Conservation (phyloP, 495 filamentous ascomycete genomes). For the Podospora appendiculata region DNA sequence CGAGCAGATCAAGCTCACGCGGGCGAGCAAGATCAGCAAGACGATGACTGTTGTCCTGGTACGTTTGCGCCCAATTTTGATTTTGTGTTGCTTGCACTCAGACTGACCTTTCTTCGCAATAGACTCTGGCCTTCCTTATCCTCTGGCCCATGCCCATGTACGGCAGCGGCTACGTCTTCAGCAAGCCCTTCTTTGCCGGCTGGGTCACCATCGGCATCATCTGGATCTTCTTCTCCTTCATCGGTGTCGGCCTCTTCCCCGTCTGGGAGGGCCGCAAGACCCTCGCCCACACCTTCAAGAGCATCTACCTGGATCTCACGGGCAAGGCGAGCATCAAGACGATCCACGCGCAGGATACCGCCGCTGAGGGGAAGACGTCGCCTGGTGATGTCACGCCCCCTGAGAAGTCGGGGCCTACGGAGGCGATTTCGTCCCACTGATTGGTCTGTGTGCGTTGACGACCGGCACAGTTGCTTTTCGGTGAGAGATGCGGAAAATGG, state of each 20-base stretch:
- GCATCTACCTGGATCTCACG: slow-evolving; percentile 60
- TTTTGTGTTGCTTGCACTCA: not conserved
- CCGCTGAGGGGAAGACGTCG: slow-evolving; percentile 4
- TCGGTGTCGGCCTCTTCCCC: slow-evolving; percentile 75
- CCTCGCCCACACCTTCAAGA: slow-evolving; percentile 54
- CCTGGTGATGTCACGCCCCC: slow-evolving; percentile 23
- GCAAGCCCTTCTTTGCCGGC: slow-evolving; percentile 84
- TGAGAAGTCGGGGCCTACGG: slow-evolving; percentile 19
- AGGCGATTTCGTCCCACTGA: slow-evolving; percentile 1
- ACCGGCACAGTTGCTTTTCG: too few relatives aligned
- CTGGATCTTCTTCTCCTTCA: slow-evolving; percentile 72
- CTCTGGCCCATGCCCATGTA: slow-evolving; percentile 97
- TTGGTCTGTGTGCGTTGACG: too few relatives aligned
- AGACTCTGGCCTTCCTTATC: slow-evolving; percentile 67
- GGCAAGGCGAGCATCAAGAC: slow-evolving; percentile 46
- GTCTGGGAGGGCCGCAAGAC: slow-evolving; percentile 72
- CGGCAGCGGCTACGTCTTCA: slow-evolving; percentile 78
- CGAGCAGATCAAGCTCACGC: slow-evolving; percentile 61
- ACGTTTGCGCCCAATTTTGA: not conserved
- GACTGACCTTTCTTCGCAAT: not conserved
- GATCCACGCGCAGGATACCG: slow-evolving; percentile 25
- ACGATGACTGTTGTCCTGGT: slow-evolving; percentile 61
- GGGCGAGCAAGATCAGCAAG: slow-evolving; percentile 72
- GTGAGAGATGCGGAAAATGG: too few relatives aligned
- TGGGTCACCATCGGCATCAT: slow-evolving; percentile 82